Evolutionary conservation across 2,329 filamentous ascomycete species (phyloP).

Genomic region (Madurella fahalii): DNA sequence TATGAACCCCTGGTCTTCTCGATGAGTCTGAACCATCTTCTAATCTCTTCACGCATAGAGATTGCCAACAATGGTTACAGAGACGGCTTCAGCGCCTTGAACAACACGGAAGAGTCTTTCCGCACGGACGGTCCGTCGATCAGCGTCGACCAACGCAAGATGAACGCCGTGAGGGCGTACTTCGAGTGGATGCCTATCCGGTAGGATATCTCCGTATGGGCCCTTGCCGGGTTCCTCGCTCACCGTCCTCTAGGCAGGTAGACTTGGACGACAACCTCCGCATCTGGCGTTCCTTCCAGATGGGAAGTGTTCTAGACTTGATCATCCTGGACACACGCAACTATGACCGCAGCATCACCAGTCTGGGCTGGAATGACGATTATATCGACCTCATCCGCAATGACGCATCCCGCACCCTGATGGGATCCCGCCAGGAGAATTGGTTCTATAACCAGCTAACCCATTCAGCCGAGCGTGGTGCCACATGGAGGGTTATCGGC

Average conservation of each 20-base stretch:
- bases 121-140: slow-evolving; percentile 50
- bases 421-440: slow-evolving; percentile 68
- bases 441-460: slow-evolving; percentile 65
- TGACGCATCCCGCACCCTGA: slow-evolving; percentile 63
- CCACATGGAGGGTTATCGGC: slow-evolving; percentile 68
- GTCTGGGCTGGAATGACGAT: slow-evolving; percentile 49
- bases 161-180: slow-evolving; percentile 67
- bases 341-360: slow-evolving; percentile 63
- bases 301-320: slow-evolving; percentile 62
- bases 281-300: slow-evolving; percentile 64
- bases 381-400: slow-evolving; percentile 62
- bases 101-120: slow-evolving; percentile 66
- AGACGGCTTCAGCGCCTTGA: slow-evolving; percentile 56
- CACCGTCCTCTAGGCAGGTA: slow-evolving; percentile 47
- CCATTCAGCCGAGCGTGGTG: slow-evolving; percentile 56
- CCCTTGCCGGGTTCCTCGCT: neutral
- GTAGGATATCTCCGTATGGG: no score
- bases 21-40: no score
- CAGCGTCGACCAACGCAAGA: slow-evolving; percentile 67
- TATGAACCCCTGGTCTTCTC: neutral
- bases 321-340: slow-evolving; percentile 66
- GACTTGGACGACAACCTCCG: slow-evolving; percentile 66
- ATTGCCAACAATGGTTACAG: slow-evolving; percentile 59
- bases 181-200: slow-evolving; percentile 52
- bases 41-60: neutral